Conservation (phyloP, 108 stramenopile genomes). For the Skeletonema grethae region DNA sequence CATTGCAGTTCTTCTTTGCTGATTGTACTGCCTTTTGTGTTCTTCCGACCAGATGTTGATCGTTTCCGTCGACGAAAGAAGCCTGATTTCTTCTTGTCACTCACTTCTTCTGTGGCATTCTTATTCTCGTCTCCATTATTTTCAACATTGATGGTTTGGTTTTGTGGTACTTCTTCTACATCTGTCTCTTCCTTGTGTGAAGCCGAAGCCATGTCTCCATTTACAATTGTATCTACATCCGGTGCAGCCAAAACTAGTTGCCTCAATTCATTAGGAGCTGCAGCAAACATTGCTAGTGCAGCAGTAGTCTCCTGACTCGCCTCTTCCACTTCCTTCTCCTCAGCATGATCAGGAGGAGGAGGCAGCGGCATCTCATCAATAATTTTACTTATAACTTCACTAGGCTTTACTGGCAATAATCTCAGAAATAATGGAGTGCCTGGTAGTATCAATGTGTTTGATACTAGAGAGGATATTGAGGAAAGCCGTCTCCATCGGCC, state of each 20-base stretch:
- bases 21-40: neutral
- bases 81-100: neutral
- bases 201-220: neutral
- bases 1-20: slow-evolving; percentile 38
- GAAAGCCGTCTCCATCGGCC: slow-evolving; percentile 8
- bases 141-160: neutral
- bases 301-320: neutral
- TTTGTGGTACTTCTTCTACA: neutral
- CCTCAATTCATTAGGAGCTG: too few relatives aligned
- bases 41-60: neutral
- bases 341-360: neutral
- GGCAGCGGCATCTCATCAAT: slow-evolving; percentile 10
- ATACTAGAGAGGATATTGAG: slow-evolving; percentile 2
- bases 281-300: too few relatives aligned
- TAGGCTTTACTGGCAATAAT: slow-evolving; percentile 11
- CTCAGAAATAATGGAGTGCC: slow-evolving; percentile 32
- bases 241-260: too few relatives aligned
- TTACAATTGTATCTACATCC: too few relatives aligned
- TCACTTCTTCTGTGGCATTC: neutral
- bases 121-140: neutral
- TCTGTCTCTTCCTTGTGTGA: neutral
- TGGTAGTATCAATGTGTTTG: slow-evolving; percentile 22
- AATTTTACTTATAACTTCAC: slow-evolving; percentile 10
- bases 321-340: neutral
- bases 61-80: neutral